Base-by-base conservation (phyloP, 2,329 filamentous ascomycete species). In the Sporothrix variecibatus region DNA sequence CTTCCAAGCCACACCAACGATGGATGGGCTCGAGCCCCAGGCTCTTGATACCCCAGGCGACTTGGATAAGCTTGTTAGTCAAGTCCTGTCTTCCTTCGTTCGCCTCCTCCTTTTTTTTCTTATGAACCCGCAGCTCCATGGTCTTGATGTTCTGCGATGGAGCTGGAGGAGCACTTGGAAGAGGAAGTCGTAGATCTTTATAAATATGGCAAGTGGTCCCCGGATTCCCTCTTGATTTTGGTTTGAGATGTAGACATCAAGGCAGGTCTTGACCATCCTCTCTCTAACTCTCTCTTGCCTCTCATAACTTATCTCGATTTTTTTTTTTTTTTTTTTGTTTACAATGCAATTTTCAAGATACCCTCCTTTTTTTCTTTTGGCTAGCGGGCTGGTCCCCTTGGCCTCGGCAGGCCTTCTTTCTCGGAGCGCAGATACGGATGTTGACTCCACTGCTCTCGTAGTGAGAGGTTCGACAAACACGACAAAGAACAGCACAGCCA, bases 401-500 rank as follows among this genome's bases (percentile, higher is more conserved):
- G 60, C 20, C 31, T 40, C 20, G 60, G 60, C 60, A 4, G 60
- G 60, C 20, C 31, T 40, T n/a, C 31, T 40, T 40, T 31, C 34
- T 40, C 60, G 34, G 20, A n/a, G 20, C 17, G 15, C 9, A 20
- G 60, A 12, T 31, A 11, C 60, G 20, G 34, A 12, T 2, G 40
- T 43, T 11, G 20, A 60, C 23, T 34, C 56, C 23, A 28, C 7
- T 15, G 38, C n/a, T 31, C 31, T 58, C 15, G 15, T 58, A 15
- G 15, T 23, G 11, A 31, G 75, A 34, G 71, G 70, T 34, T 53
- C 71, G 1, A 67, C 46, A 20, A 69, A 72, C 43, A 56, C 71
- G 1, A 67, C 46, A 20, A 69, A 70, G 34, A 76, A 75, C 51
- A 38, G 38, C 20, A 75, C 75, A 6, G 69, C 69, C 20, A 65